Percentiles rank a stretch among this genome's conserved stretches.
phyloP scores from a whole-genome alignment of 2,329 filamentous ascomycete species.

The Ophiostoma piceae region DNA sequence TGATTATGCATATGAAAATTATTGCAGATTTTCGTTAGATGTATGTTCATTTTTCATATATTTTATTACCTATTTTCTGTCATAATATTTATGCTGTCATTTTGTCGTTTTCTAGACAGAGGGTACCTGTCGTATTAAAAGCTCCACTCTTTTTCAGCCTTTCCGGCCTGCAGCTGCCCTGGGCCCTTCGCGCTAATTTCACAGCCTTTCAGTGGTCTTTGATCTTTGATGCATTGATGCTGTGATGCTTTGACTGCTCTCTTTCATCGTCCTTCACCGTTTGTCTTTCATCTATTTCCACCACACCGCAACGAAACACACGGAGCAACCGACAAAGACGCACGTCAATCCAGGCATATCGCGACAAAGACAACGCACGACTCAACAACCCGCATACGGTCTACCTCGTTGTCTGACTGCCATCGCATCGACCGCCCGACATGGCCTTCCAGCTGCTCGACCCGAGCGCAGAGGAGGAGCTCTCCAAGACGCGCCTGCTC shows the following conservation, averaged over 20 bases:
- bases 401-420: too few species aligned
- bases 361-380: background rate
- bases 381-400: background rate
- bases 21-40: too few species aligned
- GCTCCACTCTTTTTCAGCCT: conserved; percentile 10
- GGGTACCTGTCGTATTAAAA: background rate
- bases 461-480: conserved; percentile 70
- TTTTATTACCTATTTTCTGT: background rate
- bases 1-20: too few species aligned
- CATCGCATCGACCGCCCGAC: background rate
- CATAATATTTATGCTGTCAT: background rate
- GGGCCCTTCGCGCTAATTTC: background rate
- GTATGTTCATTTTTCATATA: background rate
- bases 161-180: conserved; percentile 2
- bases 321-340: background rate
- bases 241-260: background rate
- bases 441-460: conserved; percentile 60
- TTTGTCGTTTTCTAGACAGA: background rate
- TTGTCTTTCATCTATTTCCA: background rate
- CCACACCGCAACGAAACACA: background rate
- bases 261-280: background rate
- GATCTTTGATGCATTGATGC: background rate
- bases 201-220: background rate
- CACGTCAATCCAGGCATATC: background rate
- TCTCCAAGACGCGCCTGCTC: conserved; percentile 81